Percentiles rank a stretch among this genome's conserved stretches.
Evolutionary conservation across 768 basidiomycete genomes (phyloP).

Genomic region (Mycena sanguinolenta): DNA sequence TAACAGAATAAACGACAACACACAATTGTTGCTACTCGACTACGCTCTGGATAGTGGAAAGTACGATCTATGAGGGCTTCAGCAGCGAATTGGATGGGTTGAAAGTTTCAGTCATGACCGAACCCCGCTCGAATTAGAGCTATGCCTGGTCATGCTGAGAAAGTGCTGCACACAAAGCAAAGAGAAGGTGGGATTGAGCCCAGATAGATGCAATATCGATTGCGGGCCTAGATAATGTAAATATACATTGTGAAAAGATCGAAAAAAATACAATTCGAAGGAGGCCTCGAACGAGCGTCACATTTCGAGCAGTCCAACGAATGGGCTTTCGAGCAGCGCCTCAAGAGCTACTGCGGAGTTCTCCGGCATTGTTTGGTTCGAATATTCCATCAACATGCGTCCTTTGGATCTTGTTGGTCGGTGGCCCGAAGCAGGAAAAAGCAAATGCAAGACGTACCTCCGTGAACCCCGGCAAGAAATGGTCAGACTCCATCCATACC

Average conservation of each 20-base stretch:
- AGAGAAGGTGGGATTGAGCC: not conserved
- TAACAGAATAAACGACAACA: too few relatives aligned
- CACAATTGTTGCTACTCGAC: too few relatives aligned
- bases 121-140: too few relatives aligned
- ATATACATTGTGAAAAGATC: constrained; percentile 12
- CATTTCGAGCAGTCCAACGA: not conserved
- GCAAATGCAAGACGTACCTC: not conserved
- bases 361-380: not conserved
- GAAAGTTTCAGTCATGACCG: too few relatives aligned
- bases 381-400: not conserved
- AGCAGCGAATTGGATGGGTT: too few relatives aligned
- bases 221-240: constrained; percentile 18
- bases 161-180: not conserved
- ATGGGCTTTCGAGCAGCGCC: not conserved
- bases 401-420: not conserved
- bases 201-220: not conserved
- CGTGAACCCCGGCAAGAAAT: not conserved
- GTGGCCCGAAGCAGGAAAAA: not conserved
- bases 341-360: too few relatives aligned
- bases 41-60: too few relatives aligned
- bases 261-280: constrained; percentile 16
- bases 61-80: too few relatives aligned
- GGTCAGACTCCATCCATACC: constrained; percentile 24
- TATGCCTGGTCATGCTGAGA: too few relatives aligned
- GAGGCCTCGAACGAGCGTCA: not conserved